Evolutionary conservation across 257 asterid genomes (phyloP), one percentile per base, ranked within the genome.

Genomic region (Petunia axillaris): DNA sequence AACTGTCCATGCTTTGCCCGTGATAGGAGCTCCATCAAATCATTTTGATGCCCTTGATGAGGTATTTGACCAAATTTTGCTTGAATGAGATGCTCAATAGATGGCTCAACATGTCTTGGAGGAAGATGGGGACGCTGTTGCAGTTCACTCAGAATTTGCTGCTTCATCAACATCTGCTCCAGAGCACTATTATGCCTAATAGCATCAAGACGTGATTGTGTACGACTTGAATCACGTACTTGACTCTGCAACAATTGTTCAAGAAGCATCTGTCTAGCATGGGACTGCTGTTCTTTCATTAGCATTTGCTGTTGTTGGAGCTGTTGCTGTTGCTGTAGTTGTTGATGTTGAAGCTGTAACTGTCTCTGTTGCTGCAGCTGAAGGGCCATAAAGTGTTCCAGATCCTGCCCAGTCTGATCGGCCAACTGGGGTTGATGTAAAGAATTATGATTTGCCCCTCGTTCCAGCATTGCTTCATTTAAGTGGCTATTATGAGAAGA

Each of bases 201-300:
- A 81, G 94, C 86, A 89, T 94, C 98, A 68, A 85, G 70, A 68
- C 84, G 96, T 14, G 93, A 83, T 82, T 92, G 97, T 2, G 90
- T 91, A 64, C 80, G 97, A 64, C 89, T 88, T 78, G 97, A 62
- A 74, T 93, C 98, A 40, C 85, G 92, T 90, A 89, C 87, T 83
- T 91, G 97, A 81, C 81, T 89, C 90, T 93, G 98, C 83, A 94
- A 78, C 82, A 96, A 82, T 84, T 91, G 98, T 86, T 96, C 98
- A 76, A 89, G 89, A 71, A 89, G 90, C 80, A 87, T 76, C 83
- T 94, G 97, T 66, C 91, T 88, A 80, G 96, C 92, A 74, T 92
- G 97, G 80, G 97, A 88, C 86, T 91, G 90, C 55, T 94, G 97
- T 85, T 94, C 97, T 86, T 92, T 91, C 86, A 93, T 70, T 68